Base-by-base conservation (phyloP, 2,329 filamentous ascomycete genomes). In the Purpureocillium lavendulum region DNA sequence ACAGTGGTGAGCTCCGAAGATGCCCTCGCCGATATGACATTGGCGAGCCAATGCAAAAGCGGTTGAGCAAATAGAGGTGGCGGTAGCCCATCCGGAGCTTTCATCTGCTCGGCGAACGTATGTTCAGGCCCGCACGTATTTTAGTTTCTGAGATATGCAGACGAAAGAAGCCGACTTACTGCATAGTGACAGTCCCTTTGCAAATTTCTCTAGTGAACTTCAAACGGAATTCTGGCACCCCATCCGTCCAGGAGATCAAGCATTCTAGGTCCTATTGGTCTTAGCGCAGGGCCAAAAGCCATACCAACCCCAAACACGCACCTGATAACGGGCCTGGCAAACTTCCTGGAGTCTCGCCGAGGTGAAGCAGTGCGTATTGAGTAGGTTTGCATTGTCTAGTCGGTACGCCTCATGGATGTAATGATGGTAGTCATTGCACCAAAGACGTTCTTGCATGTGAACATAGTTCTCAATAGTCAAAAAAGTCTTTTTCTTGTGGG, bases 281-380 rank as follows among this genome's bases (percentile, higher is more conserved):
- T 33, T 18, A 34, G 17, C 32, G n/a, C n/a, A n/a, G n/a, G n/a
- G n/a, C n/a, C n/a, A n/a, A n/a, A n/a, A n/a, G n/a, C n/a, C n/a
- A n/a, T n/a, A n/a, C n/a, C n/a, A n/a, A n/a, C n/a, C n/a, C n/a
- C n/a, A n/a, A n/a, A n/a, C n/a, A n/a, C 33, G 31, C 29, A 40
- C 41, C 33, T 40, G 13, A 16, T 40, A 43, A 18, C 14, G 35
- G 17, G 14, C 41, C 24, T 43, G 32, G 28, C 32, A 40, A 6
- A 43, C 14, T 15, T 43, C 41, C 35, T 26, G 14, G 35, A 30
- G 21, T n/a, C 31, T 16, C 14, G 38, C 35, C 13, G 28, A 43
- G 11, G 41, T 43, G 30, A 28, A 40, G 17, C 35, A 40, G 16
- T 43, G 28, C 6, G 31, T 35, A 14, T 42, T 42, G 4, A 42